Evolutionary conservation across 768 basidiomycete species (phyloP).

Genomic region (Clavulina sp.): DNA sequence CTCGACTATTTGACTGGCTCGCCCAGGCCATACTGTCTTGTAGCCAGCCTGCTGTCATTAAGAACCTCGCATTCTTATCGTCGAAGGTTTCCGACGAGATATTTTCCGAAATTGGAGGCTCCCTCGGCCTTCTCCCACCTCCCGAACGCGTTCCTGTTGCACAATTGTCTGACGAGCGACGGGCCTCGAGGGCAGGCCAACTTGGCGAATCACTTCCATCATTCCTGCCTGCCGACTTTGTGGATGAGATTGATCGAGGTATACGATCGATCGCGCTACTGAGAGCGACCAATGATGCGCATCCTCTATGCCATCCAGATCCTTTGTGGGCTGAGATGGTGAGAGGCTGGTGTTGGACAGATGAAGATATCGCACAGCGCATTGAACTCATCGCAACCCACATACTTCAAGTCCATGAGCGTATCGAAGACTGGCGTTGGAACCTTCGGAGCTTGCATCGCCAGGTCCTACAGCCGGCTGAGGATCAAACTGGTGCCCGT

Average conservation of each 20-base stretch:
- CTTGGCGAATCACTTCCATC: constrained; percentile 29
- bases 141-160: constrained; percentile 10
- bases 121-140: constrained; percentile 32
- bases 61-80: constrained; percentile 50
- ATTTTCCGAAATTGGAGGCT: constrained; percentile 36
- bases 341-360: constrained; percentile 44
- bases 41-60: constrained; percentile 31
- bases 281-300: constrained; percentile 43
- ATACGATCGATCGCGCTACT: constrained; percentile 53
- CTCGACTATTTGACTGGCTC: constrained; percentile 41
- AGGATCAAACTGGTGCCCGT: neutral
- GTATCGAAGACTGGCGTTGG: neutral
- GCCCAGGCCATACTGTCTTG: constrained; percentile 34
- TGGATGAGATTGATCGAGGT: constrained; percentile 41
- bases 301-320: constrained; percentile 25
- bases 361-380: constrained; percentile 28
- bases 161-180: constrained; percentile 20
- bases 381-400: constrained; percentile 22
- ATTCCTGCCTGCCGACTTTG: constrained; percentile 40
- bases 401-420: neutral
- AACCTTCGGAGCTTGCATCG: neutral
- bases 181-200: constrained; percentile 15
- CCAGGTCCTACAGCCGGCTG: neutral
- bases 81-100: constrained; percentile 46
- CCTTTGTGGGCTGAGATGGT: constrained; percentile 16